A percentile compares a stretch with the other conserved stretches of the same genome.
phyloP scores from a whole-genome alignment of 2,329 filamentous ascomycete genomes.

The Fulvia fulva region DNA sequence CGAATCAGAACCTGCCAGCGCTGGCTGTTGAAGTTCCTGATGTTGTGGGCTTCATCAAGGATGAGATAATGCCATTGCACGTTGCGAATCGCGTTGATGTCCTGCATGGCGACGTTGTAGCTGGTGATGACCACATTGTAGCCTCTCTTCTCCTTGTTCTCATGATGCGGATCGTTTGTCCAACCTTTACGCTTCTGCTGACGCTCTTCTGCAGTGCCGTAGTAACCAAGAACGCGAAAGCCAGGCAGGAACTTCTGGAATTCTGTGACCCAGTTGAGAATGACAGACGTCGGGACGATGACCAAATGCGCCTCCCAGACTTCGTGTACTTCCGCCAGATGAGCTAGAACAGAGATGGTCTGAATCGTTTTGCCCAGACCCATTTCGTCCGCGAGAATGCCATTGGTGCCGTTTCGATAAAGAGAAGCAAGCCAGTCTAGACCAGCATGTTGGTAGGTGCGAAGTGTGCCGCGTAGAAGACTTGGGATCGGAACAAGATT shows the following conservation, averaged over 20 bases:
- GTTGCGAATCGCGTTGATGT: slow-evolving; percentile 88
- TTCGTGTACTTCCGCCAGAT: slow-evolving; percentile 83
- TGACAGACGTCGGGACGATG: slow-evolving; percentile 94
- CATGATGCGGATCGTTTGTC: slow-evolving; percentile 64
- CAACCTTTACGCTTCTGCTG: slow-evolving; percentile 87
- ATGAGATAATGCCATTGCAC: slow-evolving; percentile 97
- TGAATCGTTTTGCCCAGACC: slow-evolving; percentile 97
- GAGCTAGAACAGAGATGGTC: slow-evolving; percentile 88
- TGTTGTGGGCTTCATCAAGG: slow-evolving; percentile 96
- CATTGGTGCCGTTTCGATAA: slow-evolving; percentile 89
- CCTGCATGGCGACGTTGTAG: slow-evolving; percentile 92
- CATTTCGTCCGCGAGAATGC: slow-evolving; percentile 97
- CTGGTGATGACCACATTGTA: slow-evolving; percentile 99
- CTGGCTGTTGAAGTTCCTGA: slow-evolving; percentile 98
- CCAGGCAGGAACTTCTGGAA: slow-evolving; percentile 99
- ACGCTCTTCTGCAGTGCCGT: slow-evolving; percentile 88
- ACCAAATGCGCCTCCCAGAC: slow-evolving; percentile 96
- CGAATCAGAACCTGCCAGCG: slow-evolving; percentile 93
- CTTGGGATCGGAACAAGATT: slow-evolving; percentile 54
- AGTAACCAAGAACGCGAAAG: slow-evolving; percentile 97
- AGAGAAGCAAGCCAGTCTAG: slow-evolving; percentile 93
- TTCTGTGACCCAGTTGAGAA: slow-evolving; percentile 99
- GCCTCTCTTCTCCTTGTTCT: slow-evolving; percentile 85
- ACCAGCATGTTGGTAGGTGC: slow-evolving; percentile 96
- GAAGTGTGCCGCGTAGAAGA: slow-evolving; percentile 76